These are phyloP conservation scores for Eudorina sp. DNA, from an alignment of 139 green algal genomes.

Conservation along the genomic window DNA sequence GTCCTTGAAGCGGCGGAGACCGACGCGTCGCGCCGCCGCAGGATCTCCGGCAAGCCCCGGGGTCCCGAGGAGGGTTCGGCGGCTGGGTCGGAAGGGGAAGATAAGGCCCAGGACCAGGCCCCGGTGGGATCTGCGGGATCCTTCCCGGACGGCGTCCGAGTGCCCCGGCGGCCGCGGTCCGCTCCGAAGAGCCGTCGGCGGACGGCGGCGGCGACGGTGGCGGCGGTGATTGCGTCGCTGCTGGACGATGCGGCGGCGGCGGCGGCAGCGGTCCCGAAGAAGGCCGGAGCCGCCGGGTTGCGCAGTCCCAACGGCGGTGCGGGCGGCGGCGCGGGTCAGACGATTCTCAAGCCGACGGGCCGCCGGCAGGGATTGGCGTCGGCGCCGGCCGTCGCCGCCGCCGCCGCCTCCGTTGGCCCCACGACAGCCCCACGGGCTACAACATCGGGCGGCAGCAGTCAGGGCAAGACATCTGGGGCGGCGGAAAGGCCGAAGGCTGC, in stretches of 20 bases:
- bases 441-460: neutral
- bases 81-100: neutral
- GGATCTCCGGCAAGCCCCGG: neutral
- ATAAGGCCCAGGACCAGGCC: neutral
- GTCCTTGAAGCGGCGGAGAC: neutral
- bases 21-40: neutral
- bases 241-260: neutral
- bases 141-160: neutral
- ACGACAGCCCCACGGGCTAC: too few species aligned
- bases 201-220: conserved; percentile 19
- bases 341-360: neutral
- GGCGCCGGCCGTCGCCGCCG: neutral
- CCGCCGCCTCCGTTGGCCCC: neutral
- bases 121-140: too few species aligned
- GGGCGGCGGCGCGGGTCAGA: neutral
- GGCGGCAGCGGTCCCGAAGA: neutral
- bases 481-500: neutral
- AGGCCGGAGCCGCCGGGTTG: neutral
- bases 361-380: neutral
- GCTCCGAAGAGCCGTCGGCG: neutral
- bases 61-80: neutral
- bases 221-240: neutral
- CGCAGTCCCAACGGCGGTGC: conserved; percentile 6
- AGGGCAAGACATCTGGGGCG: neutral
- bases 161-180: conserved; percentile 1